Percentiles rank a stretch among this genome's conserved stretches.
Conservation (phyloP, 306 rosid species). For the Gillenia trifoliata region DNA sequence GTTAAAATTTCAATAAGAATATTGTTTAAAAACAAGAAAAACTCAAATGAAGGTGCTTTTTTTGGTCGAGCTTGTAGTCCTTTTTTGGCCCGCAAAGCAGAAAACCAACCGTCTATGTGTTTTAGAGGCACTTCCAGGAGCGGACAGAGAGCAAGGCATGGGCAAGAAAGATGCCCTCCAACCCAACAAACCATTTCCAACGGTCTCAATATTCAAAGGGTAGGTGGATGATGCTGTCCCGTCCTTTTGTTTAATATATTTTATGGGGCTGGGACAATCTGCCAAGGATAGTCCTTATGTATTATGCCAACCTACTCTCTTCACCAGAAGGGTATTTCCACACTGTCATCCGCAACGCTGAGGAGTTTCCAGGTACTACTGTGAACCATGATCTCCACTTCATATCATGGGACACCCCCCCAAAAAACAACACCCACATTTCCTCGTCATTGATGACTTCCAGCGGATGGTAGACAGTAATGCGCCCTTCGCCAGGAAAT, state of each 20-base stretch:
- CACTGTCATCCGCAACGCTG: constrained; percentile 73
- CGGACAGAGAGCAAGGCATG: too few species aligned
- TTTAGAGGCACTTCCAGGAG: too few species aligned
- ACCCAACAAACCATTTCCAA: too few species aligned
- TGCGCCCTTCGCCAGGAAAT: constrained; percentile 70
- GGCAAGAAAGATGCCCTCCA: too few species aligned
- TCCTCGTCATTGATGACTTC: constrained; percentile 51
- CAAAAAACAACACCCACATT: constrained; percentile 81
- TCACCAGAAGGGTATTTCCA: constrained; percentile 82
- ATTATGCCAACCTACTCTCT: constrained; percentile 77
- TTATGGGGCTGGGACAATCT: constrained; percentile 90
- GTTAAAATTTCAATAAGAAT: too few species aligned
- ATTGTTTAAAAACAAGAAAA: too few species aligned
- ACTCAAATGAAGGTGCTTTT: too few species aligned
- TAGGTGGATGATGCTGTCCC: constrained; percentile 95
- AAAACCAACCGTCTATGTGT: too few species aligned
- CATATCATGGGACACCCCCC: constrained; percentile 83
- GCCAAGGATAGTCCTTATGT: constrained; percentile 72
- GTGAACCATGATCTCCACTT: constrained; percentile 84
- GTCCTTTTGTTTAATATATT: constrained; percentile 55
- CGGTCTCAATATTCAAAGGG: too few species aligned
- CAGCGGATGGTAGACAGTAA: constrained; percentile 59
- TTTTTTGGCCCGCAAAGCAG: too few species aligned
- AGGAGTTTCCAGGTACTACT: constrained; percentile 60
- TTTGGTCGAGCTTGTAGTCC: too few species aligned